phyloP scores from a whole-genome alignment of 305 asterid species.

The Andrographis paniculata region DNA sequence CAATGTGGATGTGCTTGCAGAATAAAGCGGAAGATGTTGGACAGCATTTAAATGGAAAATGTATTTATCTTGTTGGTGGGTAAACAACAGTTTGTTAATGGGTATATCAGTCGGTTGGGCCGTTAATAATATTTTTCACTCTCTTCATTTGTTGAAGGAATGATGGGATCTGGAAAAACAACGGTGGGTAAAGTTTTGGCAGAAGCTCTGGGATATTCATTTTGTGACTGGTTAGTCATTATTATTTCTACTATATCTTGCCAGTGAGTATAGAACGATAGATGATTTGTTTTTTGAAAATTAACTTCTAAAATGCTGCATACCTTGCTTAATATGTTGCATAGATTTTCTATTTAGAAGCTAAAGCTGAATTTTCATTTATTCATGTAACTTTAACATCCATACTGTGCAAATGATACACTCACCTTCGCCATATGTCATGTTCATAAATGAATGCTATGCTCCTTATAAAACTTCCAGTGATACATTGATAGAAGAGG shows the following conservation, averaged over 20 bases:
- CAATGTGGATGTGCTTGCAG: constrained; percentile 41
- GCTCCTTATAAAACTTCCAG: constrained; percentile 36
- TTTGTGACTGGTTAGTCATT: constrained; percentile 63
- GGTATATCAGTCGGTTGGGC: neutral
- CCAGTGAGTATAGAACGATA: neutral
- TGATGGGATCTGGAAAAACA: constrained; percentile 99
- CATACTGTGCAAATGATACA: too few relatives aligned
- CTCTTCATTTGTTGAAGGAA: constrained; percentile 39
- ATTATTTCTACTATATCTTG: constrained; percentile 8
- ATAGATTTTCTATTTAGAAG: too few relatives aligned
- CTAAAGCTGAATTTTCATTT: neutral
- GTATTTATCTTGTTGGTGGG: constrained; percentile 91
- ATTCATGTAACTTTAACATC: neutral
- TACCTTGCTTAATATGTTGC: neutral
- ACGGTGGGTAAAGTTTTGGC: constrained; percentile 84
- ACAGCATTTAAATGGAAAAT: constrained; percentile 58
- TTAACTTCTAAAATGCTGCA: constrained; percentile 2
- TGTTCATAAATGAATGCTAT: too few relatives aligned
- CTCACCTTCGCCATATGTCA: too few relatives aligned
- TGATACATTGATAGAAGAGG: constrained; percentile 69
- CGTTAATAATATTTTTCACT: constrained; percentile 13
- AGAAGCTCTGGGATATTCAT: constrained; percentile 72
- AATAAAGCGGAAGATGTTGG: constrained; percentile 58
- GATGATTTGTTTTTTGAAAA: neutral
- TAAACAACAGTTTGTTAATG: constrained; percentile 17